Evolutionary conservation across 2,329 filamentous ascomycete genomes (phyloP), one percentile per base, ranked within the genome.

Genomic region (Karstenula rhodostoma): DNA sequence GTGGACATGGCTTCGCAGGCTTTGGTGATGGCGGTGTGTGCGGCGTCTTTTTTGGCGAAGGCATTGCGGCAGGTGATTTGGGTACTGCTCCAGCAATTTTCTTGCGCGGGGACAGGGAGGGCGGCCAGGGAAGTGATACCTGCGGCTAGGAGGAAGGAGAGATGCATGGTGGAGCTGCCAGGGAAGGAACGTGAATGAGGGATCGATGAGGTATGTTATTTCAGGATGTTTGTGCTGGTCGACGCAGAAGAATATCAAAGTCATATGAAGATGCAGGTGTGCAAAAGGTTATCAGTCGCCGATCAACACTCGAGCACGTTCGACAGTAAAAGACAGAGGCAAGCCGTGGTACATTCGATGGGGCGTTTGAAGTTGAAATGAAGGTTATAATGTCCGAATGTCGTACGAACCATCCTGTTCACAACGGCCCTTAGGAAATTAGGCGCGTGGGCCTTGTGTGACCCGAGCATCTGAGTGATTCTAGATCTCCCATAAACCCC

Each of bases 1-100:
- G 42, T 57, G 10, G 42, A 23, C 32, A 62, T 56, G 33, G 51
- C 32, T 8, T 22, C 25, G 44, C 60, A 59, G 2, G 60, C 60
- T 4, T 50, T 44, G 12, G 27, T 47, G 47, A 62, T 62, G n/a
- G 57, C 53, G 33, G 42, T 35, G 25, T 46, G 25, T 6, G 49
- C 46, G 12, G 42, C 49, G 17, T 49, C 35, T 2, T 25, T 22
- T 27, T 62, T 49, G 19, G 54, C 53, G 27, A 57, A 42, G 53
- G 52, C 46, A 22, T 49, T 47, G 17, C 52, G 42, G 48, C 60
- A 62, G 9, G 27, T 32, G n/a, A 42, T 48, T n/a, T 50, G 25
- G 33, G 25, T 6, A 33, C 32, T 23, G 37, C 43, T 29, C 44
- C 53, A 59, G 48, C 57, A 59, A n/a, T 42, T 22, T n/a, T 51